phyloP scores from a whole-genome alignment of 108 stramenopile species.

The Cylindrotheca fusiformis region DNA sequence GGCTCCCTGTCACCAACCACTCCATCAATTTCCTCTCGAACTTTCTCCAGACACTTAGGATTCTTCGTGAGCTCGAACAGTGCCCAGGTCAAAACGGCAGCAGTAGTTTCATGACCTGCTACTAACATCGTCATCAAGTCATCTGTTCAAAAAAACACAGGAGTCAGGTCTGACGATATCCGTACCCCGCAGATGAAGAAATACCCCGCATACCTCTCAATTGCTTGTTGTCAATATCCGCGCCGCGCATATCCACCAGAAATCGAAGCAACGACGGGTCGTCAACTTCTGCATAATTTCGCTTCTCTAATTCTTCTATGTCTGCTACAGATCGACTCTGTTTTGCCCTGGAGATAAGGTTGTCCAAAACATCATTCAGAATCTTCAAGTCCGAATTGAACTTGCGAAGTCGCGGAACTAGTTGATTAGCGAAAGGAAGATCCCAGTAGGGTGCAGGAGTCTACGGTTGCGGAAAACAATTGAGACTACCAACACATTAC shows the following conservation, averaged over 20 bases:
- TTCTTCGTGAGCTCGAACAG: slow-evolving; percentile 90
- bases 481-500: too few species aligned
- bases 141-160: slow-evolving; percentile 6
- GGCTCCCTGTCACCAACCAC: slow-evolving; percentile 86
- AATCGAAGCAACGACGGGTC: slow-evolving; percentile 94
- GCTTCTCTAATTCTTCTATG: slow-evolving; percentile 88
- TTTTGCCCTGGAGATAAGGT: slow-evolving; percentile 84
- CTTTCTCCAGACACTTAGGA: slow-evolving; percentile 73
- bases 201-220: slow-evolving; percentile 41
- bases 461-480: background rate
- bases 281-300: slow-evolving; percentile 86
- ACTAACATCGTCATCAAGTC: slow-evolving; percentile 95
- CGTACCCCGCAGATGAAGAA: too few species aligned
- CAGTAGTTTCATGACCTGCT: slow-evolving; percentile 98
- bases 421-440: slow-evolving; percentile 84
- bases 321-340: slow-evolving; percentile 75
- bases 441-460: slow-evolving; percentile 97
- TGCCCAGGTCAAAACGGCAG: slow-evolving; percentile 94
- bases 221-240: slow-evolving; percentile 90
- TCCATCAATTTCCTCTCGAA: slow-evolving; percentile 83
- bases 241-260: slow-evolving; percentile 94
- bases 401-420: slow-evolving; percentile 89
- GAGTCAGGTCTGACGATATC: too few species aligned
- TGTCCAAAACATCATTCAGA: slow-evolving; percentile 87
- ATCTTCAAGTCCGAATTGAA: slow-evolving; percentile 89